A percentile compares a stretch with the other conserved stretches of the same genome.
These are phyloP conservation scores for Marsdenia floribunda DNA, from an alignment of 257 asterid species.

Conservation along the genomic window DNA sequence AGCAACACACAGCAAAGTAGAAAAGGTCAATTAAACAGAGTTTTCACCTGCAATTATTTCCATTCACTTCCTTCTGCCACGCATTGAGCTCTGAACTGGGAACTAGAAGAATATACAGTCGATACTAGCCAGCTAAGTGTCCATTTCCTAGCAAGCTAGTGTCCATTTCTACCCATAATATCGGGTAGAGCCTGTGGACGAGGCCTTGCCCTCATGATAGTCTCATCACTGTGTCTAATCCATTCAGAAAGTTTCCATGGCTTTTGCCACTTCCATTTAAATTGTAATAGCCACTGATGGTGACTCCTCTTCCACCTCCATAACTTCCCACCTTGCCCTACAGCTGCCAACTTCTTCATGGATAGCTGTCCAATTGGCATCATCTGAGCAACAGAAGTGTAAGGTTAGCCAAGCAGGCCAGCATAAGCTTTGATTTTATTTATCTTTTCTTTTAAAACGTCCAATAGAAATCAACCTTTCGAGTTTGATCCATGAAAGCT, in stretches of 20 bases:
- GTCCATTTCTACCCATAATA: slow-evolving; percentile 61
- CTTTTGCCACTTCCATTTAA: slow-evolving; percentile 99
- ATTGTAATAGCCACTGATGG: slow-evolving; percentile 97
- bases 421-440: not conserved
- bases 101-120: slow-evolving; percentile 39
- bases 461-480: slow-evolving; percentile 55
- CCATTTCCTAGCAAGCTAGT: slow-evolving; percentile 54
- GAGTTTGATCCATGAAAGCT: slow-evolving; percentile 68
- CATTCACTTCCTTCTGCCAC: slow-evolving; percentile 30
- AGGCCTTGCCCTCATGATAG: slow-evolving; percentile 76
- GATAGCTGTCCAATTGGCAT: slow-evolving; percentile 85
- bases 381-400: slow-evolving; percentile 53
- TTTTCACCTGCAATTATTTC: slow-evolving; percentile 52
- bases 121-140: slow-evolving; percentile 41
- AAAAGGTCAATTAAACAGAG: not conserved
- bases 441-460: not conserved
- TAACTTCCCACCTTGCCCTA: slow-evolving; percentile 88
- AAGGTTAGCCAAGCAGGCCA: slow-evolving; percentile 7
- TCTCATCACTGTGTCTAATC: slow-evolving; percentile 95
- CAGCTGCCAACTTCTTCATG: slow-evolving; percentile 81
- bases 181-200: slow-evolving; percentile 78
- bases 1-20: not conserved
- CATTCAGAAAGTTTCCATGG: slow-evolving; percentile 98
- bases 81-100: slow-evolving; percentile 35
- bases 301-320: slow-evolving; percentile 99